Conservation (phyloP, 441 rosid genomes). For the Euphorbia celastroides region DNA sequence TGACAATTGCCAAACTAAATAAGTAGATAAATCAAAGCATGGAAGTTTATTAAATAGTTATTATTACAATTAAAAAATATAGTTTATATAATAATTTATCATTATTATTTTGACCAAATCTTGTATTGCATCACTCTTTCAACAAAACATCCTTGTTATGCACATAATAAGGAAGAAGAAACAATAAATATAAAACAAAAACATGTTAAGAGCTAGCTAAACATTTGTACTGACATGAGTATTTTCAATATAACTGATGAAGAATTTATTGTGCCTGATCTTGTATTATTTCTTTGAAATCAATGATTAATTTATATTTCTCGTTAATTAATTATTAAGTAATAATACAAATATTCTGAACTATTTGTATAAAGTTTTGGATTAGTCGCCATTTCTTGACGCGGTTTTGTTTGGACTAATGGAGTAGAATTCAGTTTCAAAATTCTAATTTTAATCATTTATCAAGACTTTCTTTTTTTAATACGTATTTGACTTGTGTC, state of each 20-base stretch:
- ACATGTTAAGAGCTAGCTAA: constrained; percentile 17
- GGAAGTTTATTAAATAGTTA: background rate
- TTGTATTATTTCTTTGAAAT: background rate
- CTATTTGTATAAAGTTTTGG: background rate
- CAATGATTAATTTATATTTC: background rate
- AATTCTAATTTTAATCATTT: background rate
- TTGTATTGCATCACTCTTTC: constrained; percentile 24
- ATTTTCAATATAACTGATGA: background rate
- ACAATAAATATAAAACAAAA: constrained; percentile 16
- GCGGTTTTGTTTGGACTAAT: constrained; percentile 9
- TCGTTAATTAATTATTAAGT: background rate
- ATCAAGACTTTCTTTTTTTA: background rate
- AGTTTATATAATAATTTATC: constrained; percentile 10
- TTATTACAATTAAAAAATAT: background rate
- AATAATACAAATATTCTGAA: background rate
- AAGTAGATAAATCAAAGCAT: background rate
- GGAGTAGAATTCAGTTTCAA: background rate
- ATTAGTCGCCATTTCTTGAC: background rate
- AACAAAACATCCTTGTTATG: constrained; percentile 24
- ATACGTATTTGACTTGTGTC: background rate
- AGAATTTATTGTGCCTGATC: background rate
- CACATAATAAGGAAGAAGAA: constrained; percentile 11
- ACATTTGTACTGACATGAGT: constrained; percentile 12
- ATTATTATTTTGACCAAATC: constrained; percentile 33
- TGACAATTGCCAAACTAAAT: constrained; percentile 16